phyloP scores from a whole-genome alignment of 225 moss, liverwort and hornwort genomes.

The Physcomitrium patens region DNA sequence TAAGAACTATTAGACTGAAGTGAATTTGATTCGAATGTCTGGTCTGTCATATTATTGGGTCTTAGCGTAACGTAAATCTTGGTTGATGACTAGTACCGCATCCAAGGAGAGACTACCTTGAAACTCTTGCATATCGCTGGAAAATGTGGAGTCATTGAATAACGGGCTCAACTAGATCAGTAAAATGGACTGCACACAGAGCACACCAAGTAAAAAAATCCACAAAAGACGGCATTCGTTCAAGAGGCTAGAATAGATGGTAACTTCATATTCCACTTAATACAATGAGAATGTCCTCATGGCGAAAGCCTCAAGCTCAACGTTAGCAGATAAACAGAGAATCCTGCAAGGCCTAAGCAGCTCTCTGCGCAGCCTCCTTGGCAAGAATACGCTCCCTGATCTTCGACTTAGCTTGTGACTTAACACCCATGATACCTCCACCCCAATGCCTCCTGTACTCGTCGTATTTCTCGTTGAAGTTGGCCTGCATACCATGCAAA shows the following conservation, averaged over 20 bases:
- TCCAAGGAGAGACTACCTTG: no score
- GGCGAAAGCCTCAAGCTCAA: not conserved
- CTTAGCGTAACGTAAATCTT: no score
- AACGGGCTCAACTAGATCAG: no score
- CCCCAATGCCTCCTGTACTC: conserved; percentile 97
- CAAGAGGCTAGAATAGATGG: not conserved
- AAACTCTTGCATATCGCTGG: no score
- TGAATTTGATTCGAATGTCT: no score
- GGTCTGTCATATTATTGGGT: no score
- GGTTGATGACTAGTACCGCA: no score
- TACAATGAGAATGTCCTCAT: conserved; percentile 9
- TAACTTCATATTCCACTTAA: conserved; percentile 18
- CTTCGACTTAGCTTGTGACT: conserved; percentile 94
- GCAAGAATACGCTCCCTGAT: conserved; percentile 74
- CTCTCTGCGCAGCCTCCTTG: conserved; percentile 92
- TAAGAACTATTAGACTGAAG: no score
- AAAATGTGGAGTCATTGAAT: no score
- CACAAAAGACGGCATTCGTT: no score
- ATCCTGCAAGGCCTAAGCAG: conserved; percentile 37
- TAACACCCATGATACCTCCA: conserved; percentile 94
- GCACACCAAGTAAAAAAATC: no score
- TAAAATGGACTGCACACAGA: no score
- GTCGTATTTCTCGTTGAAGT: conserved; percentile 91
- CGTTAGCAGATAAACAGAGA: conserved; percentile 17
- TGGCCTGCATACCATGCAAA: conserved; percentile 60